Conservation (phyloP, 495 filamentous ascomycete species). For the Aspergillus indologenus region DNA sequence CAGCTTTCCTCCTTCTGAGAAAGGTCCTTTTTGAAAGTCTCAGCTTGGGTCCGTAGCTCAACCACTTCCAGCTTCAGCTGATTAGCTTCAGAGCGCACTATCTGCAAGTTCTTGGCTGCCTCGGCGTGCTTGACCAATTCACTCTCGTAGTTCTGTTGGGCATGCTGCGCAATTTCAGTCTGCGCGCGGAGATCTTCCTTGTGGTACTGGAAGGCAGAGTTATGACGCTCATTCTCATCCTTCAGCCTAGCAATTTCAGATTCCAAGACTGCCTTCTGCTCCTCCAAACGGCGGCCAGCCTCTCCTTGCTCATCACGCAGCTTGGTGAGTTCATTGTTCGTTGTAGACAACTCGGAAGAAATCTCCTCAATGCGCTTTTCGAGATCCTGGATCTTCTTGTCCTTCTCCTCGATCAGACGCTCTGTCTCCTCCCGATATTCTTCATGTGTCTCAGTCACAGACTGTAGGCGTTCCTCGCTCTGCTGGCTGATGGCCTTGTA, state of each 20-base stretch:
- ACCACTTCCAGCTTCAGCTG: conserved; percentile 73
- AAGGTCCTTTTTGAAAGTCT: conserved; percentile 76
- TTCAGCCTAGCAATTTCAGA: conserved; percentile 76
- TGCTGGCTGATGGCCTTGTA: conserved; percentile 86
- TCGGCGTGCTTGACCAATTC: conserved; percentile 94
- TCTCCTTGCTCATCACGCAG: conserved; percentile 77
- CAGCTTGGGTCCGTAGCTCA: conserved; percentile 68
- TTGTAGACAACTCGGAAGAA: conserved; percentile 70
- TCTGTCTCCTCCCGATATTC: conserved; percentile 84
- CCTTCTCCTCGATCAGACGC: conserved; percentile 64
- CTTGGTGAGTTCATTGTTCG: conserved; percentile 73
- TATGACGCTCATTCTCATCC: conserved; percentile 78
- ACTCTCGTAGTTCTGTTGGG: conserved; percentile 91
- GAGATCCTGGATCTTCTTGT: conserved; percentile 71
- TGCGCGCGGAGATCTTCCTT: conserved; percentile 90
- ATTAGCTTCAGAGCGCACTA: conserved; percentile 74
- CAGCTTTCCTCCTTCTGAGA: conserved; percentile 80
- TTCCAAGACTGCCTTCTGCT: conserved; percentile 73
- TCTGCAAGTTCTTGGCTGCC: conserved; percentile 77
- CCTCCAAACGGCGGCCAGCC: conserved; percentile 64
- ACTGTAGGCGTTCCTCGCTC: conserved; percentile 84
- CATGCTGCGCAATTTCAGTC: conserved; percentile 85
- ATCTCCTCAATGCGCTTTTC: conserved; percentile 80
- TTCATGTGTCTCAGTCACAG: conserved; percentile 76
- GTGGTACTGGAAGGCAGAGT: conserved; percentile 71